phyloP scores from a whole-genome alignment of 495 filamentous ascomycete species.

The Annulohypoxylon nitens region DNA sequence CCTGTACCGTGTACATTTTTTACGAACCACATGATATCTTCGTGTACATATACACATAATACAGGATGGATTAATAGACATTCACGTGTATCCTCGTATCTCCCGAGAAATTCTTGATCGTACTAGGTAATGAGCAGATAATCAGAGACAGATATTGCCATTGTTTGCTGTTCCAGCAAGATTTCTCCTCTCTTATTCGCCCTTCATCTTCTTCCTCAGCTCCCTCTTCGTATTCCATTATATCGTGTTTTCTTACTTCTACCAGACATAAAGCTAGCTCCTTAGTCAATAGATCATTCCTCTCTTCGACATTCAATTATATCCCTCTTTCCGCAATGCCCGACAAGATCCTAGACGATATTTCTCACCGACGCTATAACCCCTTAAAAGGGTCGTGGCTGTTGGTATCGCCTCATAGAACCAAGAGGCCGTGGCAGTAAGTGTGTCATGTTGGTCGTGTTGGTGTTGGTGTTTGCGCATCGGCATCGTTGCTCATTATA shows the following conservation, averaged over 20 bases:
- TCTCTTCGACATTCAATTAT: neutral
- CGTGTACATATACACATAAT: neutral
- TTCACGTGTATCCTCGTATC: constrained; percentile 12
- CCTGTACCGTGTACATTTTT: neutral
- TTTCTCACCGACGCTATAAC: constrained; percentile 96
- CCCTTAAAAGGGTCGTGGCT: constrained; percentile 90
- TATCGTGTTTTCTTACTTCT: neutral
- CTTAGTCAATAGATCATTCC: neutral
- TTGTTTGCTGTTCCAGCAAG: constrained; percentile 30
- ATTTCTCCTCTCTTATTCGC: constrained; percentile 4
- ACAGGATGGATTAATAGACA: neutral
- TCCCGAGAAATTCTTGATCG: constrained; percentile 1
- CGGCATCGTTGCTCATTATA: constrained; percentile 22
- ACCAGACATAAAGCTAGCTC: neutral
- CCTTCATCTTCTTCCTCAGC: neutral
- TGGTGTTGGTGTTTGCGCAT: constrained; percentile 10
- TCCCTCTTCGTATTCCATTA: neutral
- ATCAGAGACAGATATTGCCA: neutral
- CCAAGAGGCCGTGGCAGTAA: constrained; percentile 98
- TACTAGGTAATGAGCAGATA: constrained; percentile 16
- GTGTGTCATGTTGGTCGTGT: constrained; percentile 50
- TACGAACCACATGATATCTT: constrained; percentile 29
- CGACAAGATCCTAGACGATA: constrained; percentile 87
- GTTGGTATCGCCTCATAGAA: constrained; percentile 93
- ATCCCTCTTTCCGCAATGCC: constrained; percentile 57